Percentiles rank a stretch among this genome's conserved stretches.
Conservation (phyloP, 1,284 basidiomycete genomes). For the Puccinia coronata region DNA sequence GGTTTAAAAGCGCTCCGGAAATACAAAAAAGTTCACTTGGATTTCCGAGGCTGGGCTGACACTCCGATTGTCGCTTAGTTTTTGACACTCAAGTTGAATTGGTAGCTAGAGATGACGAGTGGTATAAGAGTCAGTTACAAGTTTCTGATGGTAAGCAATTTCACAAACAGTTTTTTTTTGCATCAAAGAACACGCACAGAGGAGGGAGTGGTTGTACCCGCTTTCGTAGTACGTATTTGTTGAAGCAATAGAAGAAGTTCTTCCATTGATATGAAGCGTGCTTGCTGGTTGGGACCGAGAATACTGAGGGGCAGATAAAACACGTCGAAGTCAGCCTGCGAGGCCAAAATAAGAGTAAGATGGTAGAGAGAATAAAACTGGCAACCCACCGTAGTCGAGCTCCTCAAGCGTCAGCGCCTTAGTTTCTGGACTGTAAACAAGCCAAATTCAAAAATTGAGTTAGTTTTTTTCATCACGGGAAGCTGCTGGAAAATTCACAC, state of each 20-base stretch:
- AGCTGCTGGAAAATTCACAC: conserved; percentile 47
- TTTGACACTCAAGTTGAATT: conserved; percentile 27
- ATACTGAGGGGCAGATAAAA: conserved; percentile 20
- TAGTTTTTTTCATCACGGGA: background rate
- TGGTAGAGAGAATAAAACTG: background rate
- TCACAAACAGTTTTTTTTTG: too few species aligned
- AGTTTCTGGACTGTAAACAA: conserved; percentile 56
- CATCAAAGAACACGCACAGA: conserved; percentile 18
- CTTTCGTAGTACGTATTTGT: conserved; percentile 30
- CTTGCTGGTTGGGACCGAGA: conserved; percentile 39
- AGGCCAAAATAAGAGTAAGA: background rate
- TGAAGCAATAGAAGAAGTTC: conserved; percentile 26
- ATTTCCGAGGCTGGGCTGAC: too few species aligned
- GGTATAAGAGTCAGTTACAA: background rate
- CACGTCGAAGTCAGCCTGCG: background rate
- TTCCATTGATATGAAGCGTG: conserved; percentile 43
- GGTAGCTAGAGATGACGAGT: background rate
- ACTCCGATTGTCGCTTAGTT: background rate
- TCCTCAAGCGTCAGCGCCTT: conserved; percentile 56
- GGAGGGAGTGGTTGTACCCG: conserved; percentile 35
- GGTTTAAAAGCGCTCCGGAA: too few species aligned
- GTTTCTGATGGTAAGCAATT: background rate
- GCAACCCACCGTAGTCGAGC: conserved; percentile 49
- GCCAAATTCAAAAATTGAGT: conserved; percentile 52
- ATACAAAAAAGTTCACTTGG: too few species aligned